Conservation (phyloP, 2,329 filamentous ascomycete genomes). For the Cladophialophora psammophila region DNA sequence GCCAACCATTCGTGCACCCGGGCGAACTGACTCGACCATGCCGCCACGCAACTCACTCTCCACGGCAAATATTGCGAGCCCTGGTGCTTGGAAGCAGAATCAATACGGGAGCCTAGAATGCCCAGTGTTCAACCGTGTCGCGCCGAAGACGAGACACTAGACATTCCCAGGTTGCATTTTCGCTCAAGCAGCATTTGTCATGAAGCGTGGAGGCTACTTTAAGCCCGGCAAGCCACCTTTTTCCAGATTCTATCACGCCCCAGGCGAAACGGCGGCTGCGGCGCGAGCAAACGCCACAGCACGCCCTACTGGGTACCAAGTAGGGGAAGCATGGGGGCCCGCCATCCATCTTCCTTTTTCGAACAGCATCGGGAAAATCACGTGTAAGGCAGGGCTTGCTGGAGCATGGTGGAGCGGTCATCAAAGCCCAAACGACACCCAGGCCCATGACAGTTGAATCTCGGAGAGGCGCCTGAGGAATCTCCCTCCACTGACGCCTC, state of each 20-base stretch:
- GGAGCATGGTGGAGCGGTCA: not conserved
- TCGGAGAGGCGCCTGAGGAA: conserved; percentile 6
- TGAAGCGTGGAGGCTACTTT: conserved; percentile 4
- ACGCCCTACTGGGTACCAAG: too few species aligned
- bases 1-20: not conserved
- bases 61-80: not conserved
- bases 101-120: conserved; percentile 6
- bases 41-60: not conserved
- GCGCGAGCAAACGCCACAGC: not conserved
- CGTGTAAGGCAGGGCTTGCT: conserved; percentile 4
- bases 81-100: not conserved
- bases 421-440: not conserved
- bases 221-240: not conserved
- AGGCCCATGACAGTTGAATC: not conserved
- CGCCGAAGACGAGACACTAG: not conserved
- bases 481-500: conserved; percentile 4
- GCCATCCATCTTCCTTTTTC: conserved; percentile 13
- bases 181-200: conserved; percentile 32
- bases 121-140: not conserved
- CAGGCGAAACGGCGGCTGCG: conserved; percentile 5
- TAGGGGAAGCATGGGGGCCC: not conserved
- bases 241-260: not conserved
- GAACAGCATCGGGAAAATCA: conserved; percentile 19
- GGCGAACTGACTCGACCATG: not conserved
- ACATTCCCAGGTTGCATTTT: not conserved